phyloP scores from a whole-genome alignment of 176 grass and related monocot genomes.

The Guadua angustifolia region DNA sequence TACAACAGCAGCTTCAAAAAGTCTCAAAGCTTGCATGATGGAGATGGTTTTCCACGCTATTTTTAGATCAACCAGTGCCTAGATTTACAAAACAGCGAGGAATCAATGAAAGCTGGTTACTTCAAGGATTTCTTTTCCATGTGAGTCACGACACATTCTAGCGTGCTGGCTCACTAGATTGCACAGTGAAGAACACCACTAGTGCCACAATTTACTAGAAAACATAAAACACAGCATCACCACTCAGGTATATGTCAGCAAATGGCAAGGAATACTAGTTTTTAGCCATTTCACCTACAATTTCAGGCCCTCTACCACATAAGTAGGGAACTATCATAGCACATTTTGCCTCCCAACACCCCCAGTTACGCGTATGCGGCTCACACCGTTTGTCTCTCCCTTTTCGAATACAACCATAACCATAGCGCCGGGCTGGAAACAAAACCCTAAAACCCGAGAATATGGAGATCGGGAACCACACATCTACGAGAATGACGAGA shows the following conservation, averaged over 20 bases:
- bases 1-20: background rate
- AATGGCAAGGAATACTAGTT: background rate
- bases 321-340: background rate
- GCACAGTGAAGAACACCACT: background rate
- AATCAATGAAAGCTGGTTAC: background rate
- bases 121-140: background rate
- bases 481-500: conserved; percentile 34
- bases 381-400: background rate
- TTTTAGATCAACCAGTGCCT: conserved; percentile 10
- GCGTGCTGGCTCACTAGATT: background rate
- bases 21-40: background rate
- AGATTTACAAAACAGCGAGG: background rate
- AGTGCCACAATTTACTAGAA: background rate
- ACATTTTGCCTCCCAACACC: conserved; percentile 3
- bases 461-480: conserved; percentile 33
- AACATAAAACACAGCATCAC: background rate
- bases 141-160: background rate
- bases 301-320: background rate
- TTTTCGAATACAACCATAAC: background rate
- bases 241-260: background rate
- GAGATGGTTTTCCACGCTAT: background rate
- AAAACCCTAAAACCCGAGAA: background rate
- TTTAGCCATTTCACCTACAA: background rate
- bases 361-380: background rate
- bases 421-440: background rate